Conservation (phyloP, 2,329 filamentous ascomycete genomes). For the Clonostachys chloroleuca region DNA sequence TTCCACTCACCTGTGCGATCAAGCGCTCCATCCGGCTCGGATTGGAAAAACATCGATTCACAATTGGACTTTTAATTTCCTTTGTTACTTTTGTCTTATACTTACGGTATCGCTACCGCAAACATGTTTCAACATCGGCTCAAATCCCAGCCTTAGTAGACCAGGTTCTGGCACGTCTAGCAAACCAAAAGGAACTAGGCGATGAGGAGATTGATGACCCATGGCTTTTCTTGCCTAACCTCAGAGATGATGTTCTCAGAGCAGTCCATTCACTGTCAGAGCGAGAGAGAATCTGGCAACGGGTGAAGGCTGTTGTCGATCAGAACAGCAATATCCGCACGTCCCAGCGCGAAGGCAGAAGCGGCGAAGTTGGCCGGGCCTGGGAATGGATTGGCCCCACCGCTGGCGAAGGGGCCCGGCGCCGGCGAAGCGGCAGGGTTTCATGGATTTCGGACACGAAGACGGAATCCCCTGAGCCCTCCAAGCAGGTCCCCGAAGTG, state of each 20-base stretch:
- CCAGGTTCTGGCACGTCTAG: slow-evolving; percentile 77
- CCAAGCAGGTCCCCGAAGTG: slow-evolving; percentile 14
- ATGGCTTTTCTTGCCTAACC: slow-evolving; percentile 82
- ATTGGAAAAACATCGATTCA: slow-evolving; percentile 82
- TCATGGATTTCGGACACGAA: slow-evolving; percentile 37
- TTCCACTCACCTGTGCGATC: slow-evolving; percentile 82
- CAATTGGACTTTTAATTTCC: slow-evolving; percentile 64
- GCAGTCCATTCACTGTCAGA: slow-evolving; percentile 73
- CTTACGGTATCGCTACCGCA: slow-evolving; percentile 57
- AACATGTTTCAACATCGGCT: slow-evolving; percentile 60
- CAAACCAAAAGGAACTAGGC: slow-evolving; percentile 79
- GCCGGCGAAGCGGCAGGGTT: slow-evolving; percentile 47
- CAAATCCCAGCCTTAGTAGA: slow-evolving; percentile 81
- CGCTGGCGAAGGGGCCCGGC: slow-evolving; percentile 34
- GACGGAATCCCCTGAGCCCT: slow-evolving; percentile 22
- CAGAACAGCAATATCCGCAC: slow-evolving; percentile 88
- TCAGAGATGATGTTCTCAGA: slow-evolving; percentile 86
- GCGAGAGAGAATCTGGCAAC: slow-evolving; percentile 78
- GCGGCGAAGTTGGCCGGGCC: slow-evolving; percentile 60
- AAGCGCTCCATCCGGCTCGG: slow-evolving; percentile 73
- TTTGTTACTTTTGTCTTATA: slow-evolving; percentile 52
- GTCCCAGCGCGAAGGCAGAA: slow-evolving; percentile 62
- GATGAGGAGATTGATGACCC: slow-evolving; percentile 64
- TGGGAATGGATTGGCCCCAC: slow-evolving; percentile 68
- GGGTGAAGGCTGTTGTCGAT: slow-evolving; percentile 81